A percentile compares a stretch with the other conserved stretches of the same genome.
Evolutionary conservation across 176 grass and related monocot species (phyloP).

Genomic region (sorghum (Sorghum bicolor)): DNA sequence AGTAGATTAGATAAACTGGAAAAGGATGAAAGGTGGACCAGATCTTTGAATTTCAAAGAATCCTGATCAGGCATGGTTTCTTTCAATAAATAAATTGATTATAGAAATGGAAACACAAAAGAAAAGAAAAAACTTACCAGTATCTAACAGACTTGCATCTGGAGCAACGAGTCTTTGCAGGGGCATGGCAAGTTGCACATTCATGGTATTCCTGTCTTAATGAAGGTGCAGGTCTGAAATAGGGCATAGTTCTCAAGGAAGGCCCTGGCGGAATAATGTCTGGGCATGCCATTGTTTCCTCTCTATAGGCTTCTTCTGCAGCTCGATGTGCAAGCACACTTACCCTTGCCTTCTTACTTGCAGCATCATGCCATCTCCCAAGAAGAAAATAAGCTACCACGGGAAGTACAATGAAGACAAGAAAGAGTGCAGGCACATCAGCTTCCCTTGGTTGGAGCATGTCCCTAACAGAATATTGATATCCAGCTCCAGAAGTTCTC

Average conservation of each 20-base stretch:
- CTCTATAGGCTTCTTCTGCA: slow-evolving; percentile 71
- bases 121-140: slow-evolving; percentile 60
- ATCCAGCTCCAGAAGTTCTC: slow-evolving; percentile 50
- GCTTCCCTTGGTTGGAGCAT: slow-evolving; percentile 98
- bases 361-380: slow-evolving; percentile 79
- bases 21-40: background rate
- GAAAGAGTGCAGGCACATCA: slow-evolving; percentile 78
- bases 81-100: background rate
- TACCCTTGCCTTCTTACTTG: slow-evolving; percentile 68
- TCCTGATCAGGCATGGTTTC: background rate
- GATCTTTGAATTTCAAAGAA: background rate
- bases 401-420: slow-evolving; percentile 80
- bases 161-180: slow-evolving; percentile 90
- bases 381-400: slow-evolving; percentile 88
- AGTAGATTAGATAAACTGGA: background rate
- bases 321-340: slow-evolving; percentile 70
- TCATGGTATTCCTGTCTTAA: slow-evolving; percentile 65
- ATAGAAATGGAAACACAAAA: background rate
- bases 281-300: slow-evolving; percentile 66
- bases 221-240: slow-evolving; percentile 44
- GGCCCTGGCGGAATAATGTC: slow-evolving; percentile 50
- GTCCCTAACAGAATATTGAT: slow-evolving; percentile 78
- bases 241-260: slow-evolving; percentile 53
- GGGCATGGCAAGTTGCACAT: slow-evolving; percentile 83
- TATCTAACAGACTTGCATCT: slow-evolving; percentile 99